A percentile compares a stretch with the other conserved stretches of the same genome.
Evolutionary conservation across 2,329 filamentous ascomycete genomes (phyloP).

Genomic region (Aspergillus sergii): DNA sequence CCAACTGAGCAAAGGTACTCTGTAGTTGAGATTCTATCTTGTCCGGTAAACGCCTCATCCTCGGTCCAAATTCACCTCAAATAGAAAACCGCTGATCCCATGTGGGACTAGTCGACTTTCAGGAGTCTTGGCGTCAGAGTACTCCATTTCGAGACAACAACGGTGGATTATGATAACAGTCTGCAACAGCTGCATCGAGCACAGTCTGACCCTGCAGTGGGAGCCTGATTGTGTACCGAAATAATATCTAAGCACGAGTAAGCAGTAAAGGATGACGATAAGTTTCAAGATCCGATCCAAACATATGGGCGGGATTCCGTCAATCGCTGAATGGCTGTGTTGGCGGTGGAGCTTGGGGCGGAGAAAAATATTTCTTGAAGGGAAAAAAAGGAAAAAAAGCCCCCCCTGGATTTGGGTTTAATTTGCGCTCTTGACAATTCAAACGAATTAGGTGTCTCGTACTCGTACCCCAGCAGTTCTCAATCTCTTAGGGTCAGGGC

Average conservation of each 20-base stretch:
- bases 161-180: background rate
- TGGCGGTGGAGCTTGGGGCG: conserved; percentile 1
- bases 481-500: conserved; percentile 2
- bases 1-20: background rate
- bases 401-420: background rate
- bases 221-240: background rate
- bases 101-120: background rate
- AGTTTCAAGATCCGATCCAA: background rate
- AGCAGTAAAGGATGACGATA: no score
- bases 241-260: background rate
- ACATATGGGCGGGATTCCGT: background rate
- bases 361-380: background rate
- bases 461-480: background rate
- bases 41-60: background rate
- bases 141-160: background rate
- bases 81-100: background rate
- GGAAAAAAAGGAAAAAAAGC: background rate
- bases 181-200: background rate
- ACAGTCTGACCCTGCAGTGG: background rate
- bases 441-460: conserved; percentile 2
- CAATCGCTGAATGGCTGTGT: conserved; percentile 1
- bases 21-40: background rate
- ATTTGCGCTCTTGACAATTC: background rate
- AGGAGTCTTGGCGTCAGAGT: background rate
- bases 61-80: background rate